These are phyloP conservation scores for Pythium guiyangense DNA, from an alignment of 352 stramenopile genomes.

Conservation along the genomic window DNA sequence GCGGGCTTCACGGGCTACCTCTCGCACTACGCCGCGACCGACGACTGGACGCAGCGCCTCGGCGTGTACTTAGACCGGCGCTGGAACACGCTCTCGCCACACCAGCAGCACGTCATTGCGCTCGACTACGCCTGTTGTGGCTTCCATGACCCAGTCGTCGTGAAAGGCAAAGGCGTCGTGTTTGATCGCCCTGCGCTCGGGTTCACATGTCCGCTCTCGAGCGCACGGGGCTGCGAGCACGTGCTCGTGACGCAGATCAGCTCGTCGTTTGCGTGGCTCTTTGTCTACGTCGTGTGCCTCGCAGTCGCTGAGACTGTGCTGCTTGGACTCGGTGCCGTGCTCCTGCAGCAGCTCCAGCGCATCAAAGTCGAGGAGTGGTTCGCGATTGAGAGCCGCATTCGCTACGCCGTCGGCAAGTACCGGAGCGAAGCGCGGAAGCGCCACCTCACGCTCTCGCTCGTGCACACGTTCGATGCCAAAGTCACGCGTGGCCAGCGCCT, in stretches of 20 bases:
- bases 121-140: slow-evolving; percentile 49
- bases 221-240: slow-evolving; percentile 28
- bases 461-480: slow-evolving; percentile 45
- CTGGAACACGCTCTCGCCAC: slow-evolving; percentile 28
- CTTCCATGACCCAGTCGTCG: slow-evolving; percentile 39
- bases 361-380: slow-evolving; percentile 42
- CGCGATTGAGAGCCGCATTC: slow-evolving; percentile 39
- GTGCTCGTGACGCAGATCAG: slow-evolving; percentile 27
- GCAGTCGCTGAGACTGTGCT: slow-evolving; percentile 29
- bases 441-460: slow-evolving; percentile 52
- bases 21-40: slow-evolving; percentile 26
- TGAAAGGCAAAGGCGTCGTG: slow-evolving; percentile 25
- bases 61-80: slow-evolving; percentile 29
- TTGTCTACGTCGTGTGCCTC: slow-evolving; percentile 31
- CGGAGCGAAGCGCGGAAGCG: slow-evolving; percentile 28
- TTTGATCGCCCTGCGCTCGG: slow-evolving; percentile 39
- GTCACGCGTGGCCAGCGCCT: slow-evolving; percentile 56
- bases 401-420: slow-evolving; percentile 53
- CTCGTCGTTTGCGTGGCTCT: slow-evolving; percentile 41
- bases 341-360: slow-evolving; percentile 26
- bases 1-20: slow-evolving; percentile 31
- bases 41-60: slow-evolving; percentile 26
- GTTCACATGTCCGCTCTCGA: slow-evolving; percentile 35
- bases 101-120: slow-evolving; percentile 28
- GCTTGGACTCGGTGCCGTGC: slow-evolving; percentile 13